These are phyloP conservation scores for Exophiala aquamarina DNA, from an alignment of 2,329 filamentous ascomycete species.

Conservation along the genomic window DNA sequence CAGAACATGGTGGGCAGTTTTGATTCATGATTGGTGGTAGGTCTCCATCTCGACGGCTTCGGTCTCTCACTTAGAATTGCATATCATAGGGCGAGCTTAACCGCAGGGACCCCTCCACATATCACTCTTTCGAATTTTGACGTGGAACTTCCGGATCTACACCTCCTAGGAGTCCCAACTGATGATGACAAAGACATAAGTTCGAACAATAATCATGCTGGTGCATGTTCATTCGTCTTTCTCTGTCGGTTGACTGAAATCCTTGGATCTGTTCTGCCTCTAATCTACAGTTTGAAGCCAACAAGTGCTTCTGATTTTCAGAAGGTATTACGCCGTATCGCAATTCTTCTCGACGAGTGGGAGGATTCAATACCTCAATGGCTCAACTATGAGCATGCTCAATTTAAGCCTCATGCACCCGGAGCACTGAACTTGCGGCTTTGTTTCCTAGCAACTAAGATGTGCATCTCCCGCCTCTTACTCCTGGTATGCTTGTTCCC, in stretches of 20 bases:
- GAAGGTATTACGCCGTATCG: slow-evolving; percentile 42
- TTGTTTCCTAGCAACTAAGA: slow-evolving; percentile 45
- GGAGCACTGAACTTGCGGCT: slow-evolving; percentile 44
- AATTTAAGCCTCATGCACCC: slow-evolving; percentile 35
- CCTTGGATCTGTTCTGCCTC: slow-evolving; percentile 43
- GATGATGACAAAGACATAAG: neutral
- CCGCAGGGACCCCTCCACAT: slow-evolving; percentile 55
- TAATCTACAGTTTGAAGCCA: slow-evolving; percentile 46
- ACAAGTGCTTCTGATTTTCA: slow-evolving; percentile 41
- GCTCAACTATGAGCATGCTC: slow-evolving; percentile 35
- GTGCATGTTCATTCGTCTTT: slow-evolving; percentile 34
- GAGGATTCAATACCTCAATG: slow-evolving; percentile 45
- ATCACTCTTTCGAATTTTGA: slow-evolving; percentile 54
- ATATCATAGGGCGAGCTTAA: slow-evolving; percentile 49
- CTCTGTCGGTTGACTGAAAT: slow-evolving; percentile 51
- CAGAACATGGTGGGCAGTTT: slow-evolving; percentile 56
- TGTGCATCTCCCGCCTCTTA: slow-evolving; percentile 49
- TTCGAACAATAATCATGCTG: slow-evolving; percentile 23
- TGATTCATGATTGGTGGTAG: slow-evolving; percentile 57
- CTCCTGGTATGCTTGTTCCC: slow-evolving; percentile 28
- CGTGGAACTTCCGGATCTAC: slow-evolving; percentile 51
- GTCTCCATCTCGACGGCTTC: slow-evolving; percentile 9
- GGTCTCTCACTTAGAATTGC: slow-evolving; percentile 11
- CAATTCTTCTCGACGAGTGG: slow-evolving; percentile 42
- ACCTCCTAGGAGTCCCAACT: slow-evolving; percentile 31